phyloP scores from a whole-genome alignment of 106 monocot species.

The Cymbidium sinense region DNA sequence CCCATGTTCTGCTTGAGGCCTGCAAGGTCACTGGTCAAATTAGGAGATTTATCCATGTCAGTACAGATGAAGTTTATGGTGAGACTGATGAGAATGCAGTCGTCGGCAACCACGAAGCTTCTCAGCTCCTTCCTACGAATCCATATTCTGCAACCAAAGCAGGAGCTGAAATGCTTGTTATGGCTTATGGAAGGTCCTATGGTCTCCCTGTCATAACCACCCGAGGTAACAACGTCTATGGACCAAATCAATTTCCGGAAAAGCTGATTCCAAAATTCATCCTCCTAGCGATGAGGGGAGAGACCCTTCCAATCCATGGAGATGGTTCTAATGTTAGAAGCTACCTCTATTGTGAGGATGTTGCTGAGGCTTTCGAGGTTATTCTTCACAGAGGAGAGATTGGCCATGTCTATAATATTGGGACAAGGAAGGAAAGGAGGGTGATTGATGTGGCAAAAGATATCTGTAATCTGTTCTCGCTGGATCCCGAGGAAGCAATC shows the following conservation, averaged over 20 bases:
- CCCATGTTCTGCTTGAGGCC: conserved; percentile 34
- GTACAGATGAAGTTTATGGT: conserved; percentile 35
- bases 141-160: conserved; percentile 36
- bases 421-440: conserved; percentile 30
- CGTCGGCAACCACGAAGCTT: conserved; percentile 32
- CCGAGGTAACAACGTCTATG: conserved; percentile 30
- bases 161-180: conserved; percentile 35
- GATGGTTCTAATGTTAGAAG: conserved; percentile 33
- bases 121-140: conserved; percentile 31
- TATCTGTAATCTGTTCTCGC: conserved; percentile 30
- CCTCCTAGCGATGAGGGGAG: conserved; percentile 26
- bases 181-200: conserved; percentile 35
- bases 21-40: conserved; percentile 34
- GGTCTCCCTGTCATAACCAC: conserved; percentile 30
- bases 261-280: conserved; percentile 35
- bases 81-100: conserved; percentile 32
- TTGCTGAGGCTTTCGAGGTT: conserved; percentile 35
- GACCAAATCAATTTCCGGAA: conserved; percentile 31
- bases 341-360: conserved; percentile 32
- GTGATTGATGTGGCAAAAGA: conserved; percentile 35
- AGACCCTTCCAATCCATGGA: conserved; percentile 26
- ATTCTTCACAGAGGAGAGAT: conserved; percentile 35
- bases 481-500: conserved; percentile 11
- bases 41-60: conserved; percentile 31
- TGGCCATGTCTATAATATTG: conserved; percentile 32